Evolutionary conservation across 495 filamentous ascomycete species (phyloP).

Genomic region (Penicillium chermesinum): DNA sequence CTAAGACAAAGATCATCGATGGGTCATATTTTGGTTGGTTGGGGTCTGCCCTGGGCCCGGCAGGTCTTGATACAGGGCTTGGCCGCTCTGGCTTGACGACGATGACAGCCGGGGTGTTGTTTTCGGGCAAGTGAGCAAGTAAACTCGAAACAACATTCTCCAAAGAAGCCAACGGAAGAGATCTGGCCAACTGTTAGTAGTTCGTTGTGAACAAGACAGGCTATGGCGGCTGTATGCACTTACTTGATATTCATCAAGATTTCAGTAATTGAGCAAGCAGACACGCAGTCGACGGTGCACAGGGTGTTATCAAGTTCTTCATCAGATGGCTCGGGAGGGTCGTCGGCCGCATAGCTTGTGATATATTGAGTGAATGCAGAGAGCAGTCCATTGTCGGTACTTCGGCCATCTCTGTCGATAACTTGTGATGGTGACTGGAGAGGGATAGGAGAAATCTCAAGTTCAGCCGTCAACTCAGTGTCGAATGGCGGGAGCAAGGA

Average conservation of each 20-base stretch:
- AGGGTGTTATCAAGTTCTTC: constrained; percentile 95
- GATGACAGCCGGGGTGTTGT: constrained; percentile 74
- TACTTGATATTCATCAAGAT: constrained; percentile 82
- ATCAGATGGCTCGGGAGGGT: constrained; percentile 94
- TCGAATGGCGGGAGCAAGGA: constrained; percentile 86
- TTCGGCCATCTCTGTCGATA: constrained; percentile 77
- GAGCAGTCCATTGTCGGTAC: constrained; percentile 76
- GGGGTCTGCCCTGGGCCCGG: constrained; percentile 46
- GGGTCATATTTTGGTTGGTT: constrained; percentile 72
- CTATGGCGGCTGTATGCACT: constrained; percentile 37
- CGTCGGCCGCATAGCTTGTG: constrained; percentile 96
- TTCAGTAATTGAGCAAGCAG: constrained; percentile 77
- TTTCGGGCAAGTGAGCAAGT: constrained; percentile 79
- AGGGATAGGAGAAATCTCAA: constrained; percentile 79
- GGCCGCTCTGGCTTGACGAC: constrained; percentile 79
- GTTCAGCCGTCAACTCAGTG: constrained; percentile 58
- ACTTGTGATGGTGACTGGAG: constrained; percentile 88
- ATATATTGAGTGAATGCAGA: constrained; percentile 94
- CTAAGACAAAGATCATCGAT: constrained; percentile 77
- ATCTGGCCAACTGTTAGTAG: constrained; percentile 38
- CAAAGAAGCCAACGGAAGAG: constrained; percentile 63
- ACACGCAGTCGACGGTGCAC: constrained; percentile 90
- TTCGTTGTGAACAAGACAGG: too few relatives aligned
- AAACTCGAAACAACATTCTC: constrained; percentile 66
- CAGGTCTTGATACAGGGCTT: constrained; percentile 42